Base-by-base conservation (phyloP, 2,329 filamentous ascomycete genomes). In the Aspergillus ibericus region DNA sequence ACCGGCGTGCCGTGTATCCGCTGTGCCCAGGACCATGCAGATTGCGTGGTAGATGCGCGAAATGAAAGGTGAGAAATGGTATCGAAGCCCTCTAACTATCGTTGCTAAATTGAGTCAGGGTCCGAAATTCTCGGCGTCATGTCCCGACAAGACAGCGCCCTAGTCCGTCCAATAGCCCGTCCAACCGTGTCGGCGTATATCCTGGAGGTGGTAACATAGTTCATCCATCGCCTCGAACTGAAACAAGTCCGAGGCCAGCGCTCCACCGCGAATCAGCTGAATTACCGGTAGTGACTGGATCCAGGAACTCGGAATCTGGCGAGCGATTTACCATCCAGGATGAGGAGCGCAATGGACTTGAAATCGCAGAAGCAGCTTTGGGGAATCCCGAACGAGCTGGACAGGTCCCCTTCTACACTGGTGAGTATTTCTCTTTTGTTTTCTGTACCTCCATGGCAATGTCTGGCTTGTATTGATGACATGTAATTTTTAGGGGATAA, bases 1-100 rank as follows among this genome's bases (percentile, higher is more conserved):
- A 70, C 68, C 4, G 68, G 67, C 1, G 50, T 69, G 4, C 71
- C 72, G 4, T 74, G 70, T 36, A 61, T 68, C 22, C 68, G 67
- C 5, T 74, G 72, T 63, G 62, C 66, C 12, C 68, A 70, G 51
- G 69, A 74, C 56, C 54, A 57, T 25, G 58, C 63, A 1, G 60
- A 68, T 20, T 74, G 72, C 55, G 58, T 70, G 22, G 68, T 73
- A n/a, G 59, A 61, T 49, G 38, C 59, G 8, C 13, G 40, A 34
- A 32, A 42, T 18, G 50, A 54, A 15, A 58, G 35, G 44, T 51
- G 8, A 27, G 49, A 15, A 25, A 35, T 13, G 32, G 18, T 42
- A 4, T 9, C 6, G 25, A 47, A 9, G 7, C 10, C 13, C 20
- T 32, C 18, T 38, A 16, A 3, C 2, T 1, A 6, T 15, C 16